Evolutionary conservation across 306 rosid species (phyloP), one percentile per base, ranked within the genome.

Genomic region (Inga oerstediana): DNA sequence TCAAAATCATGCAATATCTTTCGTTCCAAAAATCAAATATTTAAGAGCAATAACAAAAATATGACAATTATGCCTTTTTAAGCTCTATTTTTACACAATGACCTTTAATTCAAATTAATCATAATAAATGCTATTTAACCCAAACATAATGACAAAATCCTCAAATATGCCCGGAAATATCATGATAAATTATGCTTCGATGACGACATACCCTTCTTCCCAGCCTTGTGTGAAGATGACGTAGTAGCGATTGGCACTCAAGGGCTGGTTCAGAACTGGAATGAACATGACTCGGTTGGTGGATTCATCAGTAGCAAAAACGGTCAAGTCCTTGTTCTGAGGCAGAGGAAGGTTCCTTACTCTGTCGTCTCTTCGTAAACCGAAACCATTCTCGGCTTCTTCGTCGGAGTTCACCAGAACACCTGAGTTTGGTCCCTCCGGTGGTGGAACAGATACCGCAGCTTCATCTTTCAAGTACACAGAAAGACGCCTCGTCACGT

Each of bases 351-450:
- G 72, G 6, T 75, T 32, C 17, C 4, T 86, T 66, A 88, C 70
- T 16, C 27, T 1, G 0, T 20, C 9, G 49, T 65, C 43, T 85
- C 74, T 52, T 13, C 54, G 19, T 51, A 73, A 43, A 41, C 89
- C 89, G 0, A 85, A 88, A 46, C 66, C 78, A 62, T 32, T n/a
- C 35, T 79, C 72, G 15, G 89, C 67, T 78, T 75, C 88, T 49
- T 81, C 54, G 72, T 86, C 89, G 1, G 30, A 70, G 48, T 81
- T 56, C 5, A 88, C 87, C 74, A 86, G 77, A 71, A 77, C 51
- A 30, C 88, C 81, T 16, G 88, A 80, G 39, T 85, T 88, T 34
- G 88, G 91, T 2, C 86, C 88, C 56, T 49, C 81, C 35, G 88
- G 80, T 20, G 83, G 84, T 2, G 81, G 70, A 5, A 24, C 54